Evolutionary conservation across 2,329 filamentous ascomycete genomes (phyloP).

Genomic region (Exophiala bonariae): DNA sequence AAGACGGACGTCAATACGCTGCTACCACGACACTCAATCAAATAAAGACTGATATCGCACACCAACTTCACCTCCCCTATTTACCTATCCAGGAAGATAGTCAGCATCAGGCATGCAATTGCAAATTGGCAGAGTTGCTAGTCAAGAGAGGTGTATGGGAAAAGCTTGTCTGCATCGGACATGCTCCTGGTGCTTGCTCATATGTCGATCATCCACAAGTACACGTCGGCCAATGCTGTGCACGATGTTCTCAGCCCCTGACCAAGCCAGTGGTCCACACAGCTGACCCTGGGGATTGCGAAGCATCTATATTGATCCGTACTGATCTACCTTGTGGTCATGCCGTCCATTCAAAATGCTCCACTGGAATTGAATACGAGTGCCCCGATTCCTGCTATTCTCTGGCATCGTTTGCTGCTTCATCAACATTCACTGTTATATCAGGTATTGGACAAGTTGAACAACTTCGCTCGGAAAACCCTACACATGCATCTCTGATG

Average conservation of each 20-base stretch:
- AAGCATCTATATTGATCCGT: constrained; percentile 1
- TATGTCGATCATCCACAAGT: not conserved
- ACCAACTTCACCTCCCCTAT: constrained; percentile 3
- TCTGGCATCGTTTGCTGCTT: not conserved
- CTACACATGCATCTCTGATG: constrained; percentile 6
- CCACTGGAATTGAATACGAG: constrained; percentile 1
- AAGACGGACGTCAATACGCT: constrained; percentile 7
- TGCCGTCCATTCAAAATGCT: constrained; percentile 9
- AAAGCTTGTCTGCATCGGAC: constrained; percentile 2
- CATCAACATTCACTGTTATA: not conserved
- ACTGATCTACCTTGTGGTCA: constrained; percentile 8
- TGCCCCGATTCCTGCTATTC: constrained; percentile 9
- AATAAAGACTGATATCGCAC: constrained; percentile 6
- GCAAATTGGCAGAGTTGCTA: constrained; percentile 9
- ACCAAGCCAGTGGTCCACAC: not conserved
- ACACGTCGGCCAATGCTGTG: not conserved
- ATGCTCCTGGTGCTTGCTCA: not conserved
- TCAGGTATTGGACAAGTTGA: constrained; percentile 6
- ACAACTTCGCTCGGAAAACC: not conserved
- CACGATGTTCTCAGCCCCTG: constrained; percentile 5
- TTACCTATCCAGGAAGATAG: not conserved
- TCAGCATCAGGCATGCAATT: constrained; percentile 5
- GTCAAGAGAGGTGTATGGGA: constrained; percentile 9
- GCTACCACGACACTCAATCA: constrained; percentile 6
- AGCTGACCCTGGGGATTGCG: not conserved